Conservation (phyloP, 129 eudicot species). For the Kitagawia praeruptora region DNA sequence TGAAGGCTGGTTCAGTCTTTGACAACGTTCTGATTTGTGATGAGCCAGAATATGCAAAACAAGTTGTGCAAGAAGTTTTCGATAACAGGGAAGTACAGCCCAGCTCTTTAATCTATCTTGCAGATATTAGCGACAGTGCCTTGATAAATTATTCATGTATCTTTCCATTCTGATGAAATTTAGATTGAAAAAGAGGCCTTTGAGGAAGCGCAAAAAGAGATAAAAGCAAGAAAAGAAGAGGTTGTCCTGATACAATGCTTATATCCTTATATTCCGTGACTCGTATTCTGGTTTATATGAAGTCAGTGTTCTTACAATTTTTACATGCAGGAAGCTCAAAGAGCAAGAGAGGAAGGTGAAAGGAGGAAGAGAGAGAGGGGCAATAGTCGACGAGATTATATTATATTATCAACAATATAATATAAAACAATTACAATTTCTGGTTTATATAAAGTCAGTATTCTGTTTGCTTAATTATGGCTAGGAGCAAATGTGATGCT, state of each 20-base stretch:
- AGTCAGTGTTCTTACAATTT: not conserved
- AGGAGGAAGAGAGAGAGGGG: constrained; percentile 54
- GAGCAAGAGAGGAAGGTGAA: constrained; percentile 98
- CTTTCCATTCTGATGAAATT: constrained; percentile 1
- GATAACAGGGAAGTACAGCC: constrained; percentile 59
- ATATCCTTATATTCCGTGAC: not conserved
- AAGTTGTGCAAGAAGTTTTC: constrained; percentile 66
- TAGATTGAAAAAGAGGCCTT: constrained; percentile 87
- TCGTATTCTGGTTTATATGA: not conserved
- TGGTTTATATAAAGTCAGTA: no score
- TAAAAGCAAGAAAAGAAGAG: constrained; percentile 91
- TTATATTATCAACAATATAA: no score
- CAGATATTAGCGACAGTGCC: not conserved
- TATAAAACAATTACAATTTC: no score
- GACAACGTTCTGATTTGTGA: constrained; percentile 86
- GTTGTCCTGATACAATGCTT: constrained; percentile 23
- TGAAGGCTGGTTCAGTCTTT: constrained; percentile 85
- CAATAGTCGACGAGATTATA: constrained; percentile 27
- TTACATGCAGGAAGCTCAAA: constrained; percentile 70
- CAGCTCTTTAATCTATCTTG: not conserved
- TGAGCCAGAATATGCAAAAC: constrained; percentile 88
- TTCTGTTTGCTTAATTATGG: constrained; percentile 94
- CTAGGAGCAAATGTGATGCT: constrained; percentile 98
- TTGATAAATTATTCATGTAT: not conserved
- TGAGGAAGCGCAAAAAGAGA: constrained; percentile 87